Base-by-base conservation (phyloP, 441 rosid genomes). In the Raphanus hybrid region DNA sequence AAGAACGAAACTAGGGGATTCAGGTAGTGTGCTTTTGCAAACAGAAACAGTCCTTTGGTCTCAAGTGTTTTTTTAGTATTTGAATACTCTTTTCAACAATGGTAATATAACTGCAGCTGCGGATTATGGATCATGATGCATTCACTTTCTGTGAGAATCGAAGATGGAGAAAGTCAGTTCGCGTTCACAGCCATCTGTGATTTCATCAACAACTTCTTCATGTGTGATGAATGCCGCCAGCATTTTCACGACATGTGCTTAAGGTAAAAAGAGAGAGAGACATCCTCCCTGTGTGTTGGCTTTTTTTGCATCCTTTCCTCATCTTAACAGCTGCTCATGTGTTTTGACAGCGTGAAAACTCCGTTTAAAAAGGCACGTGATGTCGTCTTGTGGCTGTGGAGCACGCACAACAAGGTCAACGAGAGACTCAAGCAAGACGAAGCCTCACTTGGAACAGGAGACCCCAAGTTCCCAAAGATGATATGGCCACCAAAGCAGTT, bases 121-220 rank as follows among this genome's bases (percentile, higher is more conserved):
- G 97, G 97, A 9, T 83, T 94, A 74, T 94, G 98, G 98, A 89
- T 92, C 71, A 85, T 94, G 65, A 73, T 94, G 78, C 98, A 94
- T 87, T 94, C 98, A 5, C 90, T 94, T 50, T 91, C 97, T 8
- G 95, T 92, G 78, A 85, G 95, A 78, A 82, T 91, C 60, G 95
- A 87, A 27, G 91, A 92, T 79, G 90, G 87, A 70, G 97, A 92
- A 81, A 92, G 95, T 85, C 97, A 90, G 76, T 87, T 87, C 73
- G 87, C 92, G 52, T 94, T 94, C 77, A 79, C 82, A 71, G 34
- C 97, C 58, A 75, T 87, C 14, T 90, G 98, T 63, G 97, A 92
- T 81, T 94, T 94, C 83, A 83, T 94, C 72, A 86, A 89, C 83
- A 89, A 86, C 81, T 92, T 94, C 80, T 94, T 94, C 80, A 73